Evolutionary conservation across 2,329 filamentous ascomycete genomes (phyloP).

Genomic region (Arthrobotrys megalospora): DNA sequence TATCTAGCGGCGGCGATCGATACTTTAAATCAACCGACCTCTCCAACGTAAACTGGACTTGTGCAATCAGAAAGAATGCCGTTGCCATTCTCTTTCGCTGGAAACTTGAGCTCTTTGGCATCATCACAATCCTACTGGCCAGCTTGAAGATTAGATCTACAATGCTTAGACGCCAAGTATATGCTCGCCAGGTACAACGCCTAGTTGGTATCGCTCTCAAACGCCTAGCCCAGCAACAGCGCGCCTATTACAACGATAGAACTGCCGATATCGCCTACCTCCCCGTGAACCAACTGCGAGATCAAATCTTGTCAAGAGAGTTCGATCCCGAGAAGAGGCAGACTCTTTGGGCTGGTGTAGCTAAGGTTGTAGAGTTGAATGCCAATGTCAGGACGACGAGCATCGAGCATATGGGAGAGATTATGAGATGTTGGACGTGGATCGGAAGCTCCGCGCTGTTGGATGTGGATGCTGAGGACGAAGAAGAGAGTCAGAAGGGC

Average conservation of each 20-base stretch:
- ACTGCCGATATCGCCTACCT: conserved; percentile 79
- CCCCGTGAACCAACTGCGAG: conserved; percentile 87
- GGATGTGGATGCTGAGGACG: conserved; percentile 40
- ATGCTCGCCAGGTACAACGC: conserved; percentile 70
- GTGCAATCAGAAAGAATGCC: conserved; percentile 76
- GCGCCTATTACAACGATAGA: conserved; percentile 78
- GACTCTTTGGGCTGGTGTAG: conserved; percentile 86
- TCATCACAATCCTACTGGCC: conserved; percentile 64
- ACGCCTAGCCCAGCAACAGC: conserved; percentile 85
- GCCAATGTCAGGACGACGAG: conserved; percentile 86
- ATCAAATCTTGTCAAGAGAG: conserved; percentile 88
- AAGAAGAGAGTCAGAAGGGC: conserved; percentile 43
- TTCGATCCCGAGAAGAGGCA: conserved; percentile 83
- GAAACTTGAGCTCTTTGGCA: conserved; percentile 78
- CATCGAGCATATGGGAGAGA: conserved; percentile 76
- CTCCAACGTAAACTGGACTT: conserved; percentile 88
- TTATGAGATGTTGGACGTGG: conserved; percentile 79
- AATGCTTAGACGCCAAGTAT: conserved; percentile 73
- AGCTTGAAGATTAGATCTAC: conserved; percentile 70
- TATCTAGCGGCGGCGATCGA: conserved; percentile 61
- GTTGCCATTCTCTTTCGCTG: conserved; percentile 77
- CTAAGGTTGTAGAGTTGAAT: conserved; percentile 89
- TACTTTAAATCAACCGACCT: conserved; percentile 64
- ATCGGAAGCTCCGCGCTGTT: conserved; percentile 72
- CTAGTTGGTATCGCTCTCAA: conserved; percentile 89